Conservation (phyloP, 148 eudicot species). For the Beta vulgaris region DNA sequence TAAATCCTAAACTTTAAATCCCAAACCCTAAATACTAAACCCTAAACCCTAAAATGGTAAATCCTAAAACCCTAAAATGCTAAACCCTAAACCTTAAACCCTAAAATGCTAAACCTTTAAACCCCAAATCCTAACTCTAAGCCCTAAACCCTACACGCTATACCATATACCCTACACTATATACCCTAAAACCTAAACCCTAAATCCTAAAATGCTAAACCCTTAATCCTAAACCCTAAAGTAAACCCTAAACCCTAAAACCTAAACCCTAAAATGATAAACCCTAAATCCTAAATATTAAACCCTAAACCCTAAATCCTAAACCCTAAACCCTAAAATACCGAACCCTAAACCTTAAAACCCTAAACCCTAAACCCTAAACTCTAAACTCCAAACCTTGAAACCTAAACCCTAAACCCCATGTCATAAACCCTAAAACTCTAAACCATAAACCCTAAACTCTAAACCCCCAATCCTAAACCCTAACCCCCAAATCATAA, state of each 20-base stretch:
- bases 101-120: slow-evolving; percentile 23
- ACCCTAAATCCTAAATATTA: slow-evolving; percentile 17
- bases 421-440: slow-evolving; percentile 25
- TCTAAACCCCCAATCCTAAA: slow-evolving; percentile 25
- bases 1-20: slow-evolving; percentile 26
- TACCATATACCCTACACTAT: slow-evolving; percentile 20
- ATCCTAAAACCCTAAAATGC: slow-evolving; percentile 27
- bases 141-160: slow-evolving; percentile 23
- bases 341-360: slow-evolving; percentile 28
- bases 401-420: slow-evolving; percentile 30
- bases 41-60: slow-evolving; percentile 30
- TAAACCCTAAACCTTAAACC: slow-evolving; percentile 26
- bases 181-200: slow-evolving; percentile 22
- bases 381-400: slow-evolving; percentile 31
- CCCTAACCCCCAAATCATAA: slow-evolving; percentile 19
- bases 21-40: slow-evolving; percentile 30
- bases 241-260: slow-evolving; percentile 20
- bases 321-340: slow-evolving; percentile 30
- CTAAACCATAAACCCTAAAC: slow-evolving; percentile 27
- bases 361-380: slow-evolving; percentile 34
- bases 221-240: slow-evolving; percentile 22
- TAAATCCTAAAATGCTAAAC: slow-evolving; percentile 21
- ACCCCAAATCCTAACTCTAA: slow-evolving; percentile 20
- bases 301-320: slow-evolving; percentile 30
- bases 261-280: neutral